phyloP scores from a whole-genome alignment of 805 yeast species.

The Blastobotrys terrestris region DNA sequence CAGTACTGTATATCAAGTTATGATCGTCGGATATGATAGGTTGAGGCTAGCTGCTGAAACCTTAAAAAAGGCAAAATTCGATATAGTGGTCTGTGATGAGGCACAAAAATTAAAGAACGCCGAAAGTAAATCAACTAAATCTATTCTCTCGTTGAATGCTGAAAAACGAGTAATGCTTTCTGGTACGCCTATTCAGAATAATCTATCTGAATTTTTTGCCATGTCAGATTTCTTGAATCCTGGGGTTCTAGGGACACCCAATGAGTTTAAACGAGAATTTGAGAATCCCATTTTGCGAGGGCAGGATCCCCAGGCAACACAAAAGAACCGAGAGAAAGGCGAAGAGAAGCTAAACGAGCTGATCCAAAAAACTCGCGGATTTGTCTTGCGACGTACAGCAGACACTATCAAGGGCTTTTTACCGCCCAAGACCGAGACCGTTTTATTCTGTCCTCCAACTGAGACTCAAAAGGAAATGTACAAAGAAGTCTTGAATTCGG shows the following conservation, averaged over 20 bases:
- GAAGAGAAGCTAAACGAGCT: conserved; percentile 57
- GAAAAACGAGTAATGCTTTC: conserved; percentile 60
- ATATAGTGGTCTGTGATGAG: conserved; percentile 84
- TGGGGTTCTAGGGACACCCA: conserved; percentile 61
- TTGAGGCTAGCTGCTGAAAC: conserved; percentile 46
- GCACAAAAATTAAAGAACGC: conserved; percentile 85
- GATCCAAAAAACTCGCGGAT: conserved; percentile 54
- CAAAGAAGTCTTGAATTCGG: conserved; percentile 40
- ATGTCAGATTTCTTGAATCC: conserved; percentile 83
- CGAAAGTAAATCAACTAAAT: conserved; percentile 63
- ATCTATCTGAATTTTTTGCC: conserved; percentile 73
- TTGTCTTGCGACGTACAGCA: conserved; percentile 69
- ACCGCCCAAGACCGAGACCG: conserved; percentile 68
- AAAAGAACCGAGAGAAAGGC: conserved; percentile 48
- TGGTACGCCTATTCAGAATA: conserved; percentile 94
- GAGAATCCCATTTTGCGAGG: conserved; percentile 68
- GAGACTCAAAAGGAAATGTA: conserved; percentile 51
- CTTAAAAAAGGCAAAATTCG: conserved; percentile 37
- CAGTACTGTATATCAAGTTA: conserved; percentile 70
- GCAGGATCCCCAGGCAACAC: conserved; percentile 56
- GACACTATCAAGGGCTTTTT: conserved; percentile 48
- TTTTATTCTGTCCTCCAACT: conserved; percentile 76
- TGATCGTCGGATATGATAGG: conserved; percentile 86
- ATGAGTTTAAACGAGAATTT: conserved; percentile 41
- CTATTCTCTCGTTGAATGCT: conserved; percentile 50